Conservation (phyloP, 306 rosid species). For the Phaseolus lunatus region DNA sequence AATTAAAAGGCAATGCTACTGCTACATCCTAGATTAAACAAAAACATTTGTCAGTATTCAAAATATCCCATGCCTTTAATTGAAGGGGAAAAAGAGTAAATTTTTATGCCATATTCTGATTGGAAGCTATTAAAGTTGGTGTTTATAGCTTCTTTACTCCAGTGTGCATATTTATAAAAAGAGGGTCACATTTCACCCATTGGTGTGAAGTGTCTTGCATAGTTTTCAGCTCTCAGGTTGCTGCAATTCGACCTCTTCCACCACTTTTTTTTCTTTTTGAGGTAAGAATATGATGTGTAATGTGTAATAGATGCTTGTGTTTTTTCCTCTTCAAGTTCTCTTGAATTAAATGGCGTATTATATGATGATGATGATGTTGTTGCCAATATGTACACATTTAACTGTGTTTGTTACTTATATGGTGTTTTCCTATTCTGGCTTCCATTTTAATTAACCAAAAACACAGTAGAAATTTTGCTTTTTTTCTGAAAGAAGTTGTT, state of each 20-base stretch:
- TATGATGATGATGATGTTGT: not conserved
- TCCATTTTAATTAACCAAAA: not conserved
- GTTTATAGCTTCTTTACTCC: not conserved
- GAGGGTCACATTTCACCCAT: not conserved
- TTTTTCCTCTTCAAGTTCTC: not conserved
- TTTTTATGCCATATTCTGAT: not conserved
- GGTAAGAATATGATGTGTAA: not conserved
- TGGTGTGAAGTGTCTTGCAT: not conserved
- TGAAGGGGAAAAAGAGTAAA: not conserved
- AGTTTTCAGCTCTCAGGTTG: not conserved
- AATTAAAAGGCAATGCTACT: not conserved
- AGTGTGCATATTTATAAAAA: conserved; percentile 17
- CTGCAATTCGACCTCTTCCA: conserved; percentile 29
- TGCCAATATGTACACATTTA: not conserved
- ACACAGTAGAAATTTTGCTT: not conserved
- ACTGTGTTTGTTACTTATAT: not conserved
- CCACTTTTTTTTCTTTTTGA: not conserved
- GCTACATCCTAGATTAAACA: not conserved
- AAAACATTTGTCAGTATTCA: not conserved
- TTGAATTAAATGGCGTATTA: not conserved
- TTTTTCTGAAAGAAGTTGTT: not conserved
- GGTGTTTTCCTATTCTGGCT: not conserved
- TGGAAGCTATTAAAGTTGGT: not conserved
- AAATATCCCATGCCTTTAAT: not conserved
- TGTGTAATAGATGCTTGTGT: not conserved